Evolutionary conservation across 2,329 filamentous ascomycete genomes (phyloP).

Genomic region (Mariannaea elegans): DNA sequence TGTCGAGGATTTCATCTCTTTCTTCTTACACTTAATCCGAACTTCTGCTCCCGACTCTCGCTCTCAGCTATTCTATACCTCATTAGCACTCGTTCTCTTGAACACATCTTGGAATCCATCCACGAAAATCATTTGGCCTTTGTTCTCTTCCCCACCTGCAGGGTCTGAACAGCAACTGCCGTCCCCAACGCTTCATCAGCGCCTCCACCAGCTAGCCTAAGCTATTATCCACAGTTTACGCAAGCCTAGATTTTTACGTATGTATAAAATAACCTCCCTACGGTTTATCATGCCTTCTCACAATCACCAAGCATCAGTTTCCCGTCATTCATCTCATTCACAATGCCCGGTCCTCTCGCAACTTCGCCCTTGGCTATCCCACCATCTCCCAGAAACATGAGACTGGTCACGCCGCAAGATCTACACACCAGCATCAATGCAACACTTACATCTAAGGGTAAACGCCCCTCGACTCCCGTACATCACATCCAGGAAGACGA

Average conservation of each 20-base stretch:
- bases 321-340: slow-evolving; percentile 19
- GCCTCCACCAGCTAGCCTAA: slow-evolving; percentile 28
- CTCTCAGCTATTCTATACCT: background rate
- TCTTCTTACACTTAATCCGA: background rate
- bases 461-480: slow-evolving; percentile 55
- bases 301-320: slow-evolving; percentile 17
- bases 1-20: background rate
- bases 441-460: slow-evolving; percentile 56
- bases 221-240: slow-evolving; percentile 38
- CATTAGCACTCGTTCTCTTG: background rate
- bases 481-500: slow-evolving; percentile 65
- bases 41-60: background rate
- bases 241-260: slow-evolving; percentile 36
- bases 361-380: slow-evolving; percentile 58
- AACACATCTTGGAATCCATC: slow-evolving; percentile 1
- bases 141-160: slow-evolving; percentile 5
- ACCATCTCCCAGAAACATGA: slow-evolving; percentile 55
- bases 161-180: background rate
- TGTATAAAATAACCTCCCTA: slow-evolving; percentile 27
- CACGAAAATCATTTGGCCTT: background rate
- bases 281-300: slow-evolving; percentile 6
- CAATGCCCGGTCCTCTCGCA: slow-evolving; percentile 48
- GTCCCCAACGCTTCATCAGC: slow-evolving; percentile 27
- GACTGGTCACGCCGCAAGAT: slow-evolving; percentile 57
- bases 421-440: slow-evolving; percentile 63